Evolutionary conservation across 2,329 filamentous ascomycete species (phyloP), one percentile per base, ranked within the genome.

Genomic region (Aspergillus floridensis): DNA sequence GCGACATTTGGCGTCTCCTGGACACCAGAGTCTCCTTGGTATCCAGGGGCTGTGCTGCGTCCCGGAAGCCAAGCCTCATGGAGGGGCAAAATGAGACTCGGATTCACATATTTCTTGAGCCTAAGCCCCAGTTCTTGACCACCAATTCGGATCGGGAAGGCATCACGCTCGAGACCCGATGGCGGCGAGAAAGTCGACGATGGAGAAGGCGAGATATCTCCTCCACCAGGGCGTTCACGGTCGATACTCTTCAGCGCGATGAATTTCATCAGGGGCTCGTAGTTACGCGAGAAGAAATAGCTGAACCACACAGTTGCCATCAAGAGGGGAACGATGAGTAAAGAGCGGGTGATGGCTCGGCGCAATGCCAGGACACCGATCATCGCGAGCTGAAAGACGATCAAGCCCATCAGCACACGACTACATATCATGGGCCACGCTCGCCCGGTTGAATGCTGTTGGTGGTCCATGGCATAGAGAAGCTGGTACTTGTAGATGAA

Each of bases 361-460:
- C 87, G 84, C 29, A 95, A 78, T 2, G 91, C 91, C 58, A 99
- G 84, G 63, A 93, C 88, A 3, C 93, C 93, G 22, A 91, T 88
- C 83, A 96, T 95, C 50, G 95, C 92, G 22, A 96, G 77, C 74
- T 99, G 92, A 70, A 97, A 97, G 47, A 98, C 86, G 2, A 96
- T 78, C 10, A 97, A 78, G 1, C 95, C 95, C 24, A 97, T 80
- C 58, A 98, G 86, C 60, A 97, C 84, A 38, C 95, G 90, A 71
- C 95, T 92, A 77, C 92, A 96, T 63, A 99, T 96, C 84, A 99
- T 96, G 52, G 90, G 89, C 95, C 95, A 99, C 4, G 93, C 92
- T 62, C 89, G 88, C 21, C 96, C 96, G 0, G 93, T 98, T 11
- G 74, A 72, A 63, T 76, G 68, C 56, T 76, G 69, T 16, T 92